phyloP scores from a whole-genome alignment of 2,329 filamentous ascomycete genomes.

The Talaromyces rugulosus region DNA sequence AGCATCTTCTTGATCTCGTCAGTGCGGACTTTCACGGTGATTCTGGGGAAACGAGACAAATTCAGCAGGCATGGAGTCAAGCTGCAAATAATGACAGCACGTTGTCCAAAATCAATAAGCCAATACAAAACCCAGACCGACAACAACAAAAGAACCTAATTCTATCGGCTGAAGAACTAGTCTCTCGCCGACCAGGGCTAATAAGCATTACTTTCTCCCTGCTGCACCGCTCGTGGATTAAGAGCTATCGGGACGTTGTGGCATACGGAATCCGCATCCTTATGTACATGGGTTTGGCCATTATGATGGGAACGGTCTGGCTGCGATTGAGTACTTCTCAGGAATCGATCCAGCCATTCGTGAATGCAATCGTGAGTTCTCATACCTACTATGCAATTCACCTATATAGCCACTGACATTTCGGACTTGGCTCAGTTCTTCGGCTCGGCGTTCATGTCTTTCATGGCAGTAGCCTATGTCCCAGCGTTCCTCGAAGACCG shows the following conservation, averaged over 20 bases:
- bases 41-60: neutral
- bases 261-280: conserved; percentile 77
- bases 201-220: conserved; percentile 50
- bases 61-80: neutral
- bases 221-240: conserved; percentile 75
- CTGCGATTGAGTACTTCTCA: conserved; percentile 66
- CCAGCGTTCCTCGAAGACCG: conserved; percentile 79
- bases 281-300: conserved; percentile 65
- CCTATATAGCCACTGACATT: neutral
- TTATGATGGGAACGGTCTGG: conserved; percentile 70
- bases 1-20: conserved; percentile 72
- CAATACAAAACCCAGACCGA: neutral
- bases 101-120: neutral
- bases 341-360: conserved; percentile 71
- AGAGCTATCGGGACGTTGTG: conserved; percentile 77
- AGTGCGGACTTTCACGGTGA: conserved; percentile 68
- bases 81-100: neutral
- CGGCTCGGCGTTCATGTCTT: conserved; percentile 70
- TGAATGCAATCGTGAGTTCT: conserved; percentile 64
- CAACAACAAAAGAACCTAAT: neutral
- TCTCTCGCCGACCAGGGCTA: neutral
- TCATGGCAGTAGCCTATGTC: conserved; percentile 81
- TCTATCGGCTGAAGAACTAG: neutral
- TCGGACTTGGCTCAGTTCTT: conserved; percentile 50
- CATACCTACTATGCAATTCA: neutral